Conservation (phyloP, 139 green algal genomes). For the Pseudopediastrum boryanum region DNA sequence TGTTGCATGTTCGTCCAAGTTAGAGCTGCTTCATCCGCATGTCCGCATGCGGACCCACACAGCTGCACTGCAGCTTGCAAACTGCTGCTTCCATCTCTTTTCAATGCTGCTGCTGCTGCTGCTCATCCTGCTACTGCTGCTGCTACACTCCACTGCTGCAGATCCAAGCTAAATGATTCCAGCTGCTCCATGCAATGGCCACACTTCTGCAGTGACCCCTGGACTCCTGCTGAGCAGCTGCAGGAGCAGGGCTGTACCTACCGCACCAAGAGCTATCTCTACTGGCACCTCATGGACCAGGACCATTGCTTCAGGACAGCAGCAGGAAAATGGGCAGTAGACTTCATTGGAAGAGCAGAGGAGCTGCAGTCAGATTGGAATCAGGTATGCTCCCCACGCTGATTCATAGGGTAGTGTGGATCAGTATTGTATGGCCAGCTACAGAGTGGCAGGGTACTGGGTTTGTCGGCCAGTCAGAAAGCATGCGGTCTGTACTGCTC, state of each 20-base stretch:
- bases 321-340: slow-evolving; percentile 34
- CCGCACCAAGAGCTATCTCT: slow-evolving; percentile 31
- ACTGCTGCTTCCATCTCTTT: too few relatives aligned
- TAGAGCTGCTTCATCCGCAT: too few relatives aligned
- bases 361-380: slow-evolving; percentile 32
- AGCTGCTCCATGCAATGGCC: too few relatives aligned
- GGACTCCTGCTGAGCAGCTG: not conserved
- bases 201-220: slow-evolving; percentile 27
- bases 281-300: slow-evolving; percentile 48
- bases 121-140: too few relatives aligned
- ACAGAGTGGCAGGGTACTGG: not conserved
- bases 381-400: too few relatives aligned
- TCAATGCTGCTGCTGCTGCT: too few relatives aligned
- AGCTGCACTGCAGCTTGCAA: too few relatives aligned
- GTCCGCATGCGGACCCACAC: too few relatives aligned
- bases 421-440: not conserved
- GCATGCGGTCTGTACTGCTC: not conserved
- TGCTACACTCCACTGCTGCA: too few relatives aligned
- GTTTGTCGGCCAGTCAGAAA: not conserved
- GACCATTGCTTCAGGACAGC: slow-evolving; percentile 39
- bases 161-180: too few relatives aligned
- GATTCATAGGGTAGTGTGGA: too few relatives aligned
- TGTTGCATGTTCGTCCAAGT: too few relatives aligned
- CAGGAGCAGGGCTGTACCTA: slow-evolving; percentile 7
- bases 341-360: slow-evolving; percentile 45